Evolutionary conservation across 1,284 basidiomycete genomes (phyloP), one percentile per base, ranked within the genome.

Genomic region (Moesziomyces globuligerus): DNA sequence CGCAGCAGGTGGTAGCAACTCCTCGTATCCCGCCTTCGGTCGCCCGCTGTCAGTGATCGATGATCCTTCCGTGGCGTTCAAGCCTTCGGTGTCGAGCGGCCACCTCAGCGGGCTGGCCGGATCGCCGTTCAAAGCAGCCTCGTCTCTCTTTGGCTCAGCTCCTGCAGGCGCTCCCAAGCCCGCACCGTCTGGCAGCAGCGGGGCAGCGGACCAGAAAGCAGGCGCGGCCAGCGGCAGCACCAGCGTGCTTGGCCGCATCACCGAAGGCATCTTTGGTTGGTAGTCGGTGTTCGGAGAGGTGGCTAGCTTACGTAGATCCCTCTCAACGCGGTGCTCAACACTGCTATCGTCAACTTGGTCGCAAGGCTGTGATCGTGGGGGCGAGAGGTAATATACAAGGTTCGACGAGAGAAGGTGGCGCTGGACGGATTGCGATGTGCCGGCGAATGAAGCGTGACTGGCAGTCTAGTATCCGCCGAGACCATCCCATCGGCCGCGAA

Each of bases 401-500:
- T 11, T 39, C 36, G 32, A 34, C 41, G 41, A 34, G 20, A 38
- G 11, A 21, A 21, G 13, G n/a, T 2, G n/a, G 8, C 11, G 18
- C 37, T 42, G 24, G 32, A 45, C 7, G 20, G 25, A 6, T 20
- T 36, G 34, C 10, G 34, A 39, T 23, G 20, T 9, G 28, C 13
- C 23, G 25, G 23, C n/a, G 29, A 5, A 37, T 18, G 46, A 25
- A 24, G 20, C 21, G 24, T 20, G n/a, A n/a, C n/a, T n/a, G n/a
- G n/a, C n/a, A n/a, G n/a, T n/a, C n/a, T 32, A 70, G 50, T 55
- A 70, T 20, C 69, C 78, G 20, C 80, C 79, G 7, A 82, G 54
- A n/a, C 79, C 80, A 25, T 80, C 80, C 80, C 80, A 82, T 29
- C 75, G 56, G 20, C 80, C 80, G 23, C 80, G 69, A 20, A 82